These are phyloP conservation scores for Adansonia grandidieri DNA, from an alignment of 441 rosid genomes.

Conservation along the genomic window DNA sequence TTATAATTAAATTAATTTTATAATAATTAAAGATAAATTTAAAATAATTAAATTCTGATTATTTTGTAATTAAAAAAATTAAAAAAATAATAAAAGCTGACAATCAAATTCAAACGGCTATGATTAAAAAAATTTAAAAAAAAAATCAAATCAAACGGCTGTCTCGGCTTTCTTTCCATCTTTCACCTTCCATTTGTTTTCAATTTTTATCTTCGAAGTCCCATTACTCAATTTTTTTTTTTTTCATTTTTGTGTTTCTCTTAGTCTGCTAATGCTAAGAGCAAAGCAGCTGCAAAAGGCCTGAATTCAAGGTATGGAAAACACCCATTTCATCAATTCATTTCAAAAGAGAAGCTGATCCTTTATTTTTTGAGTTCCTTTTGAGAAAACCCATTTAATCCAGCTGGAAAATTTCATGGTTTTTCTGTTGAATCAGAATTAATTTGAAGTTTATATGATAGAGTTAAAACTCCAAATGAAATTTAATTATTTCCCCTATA, in stretches of 20 bases:
- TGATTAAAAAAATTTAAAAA: too few relatives aligned
- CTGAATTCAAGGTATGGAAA: conserved; percentile 13
- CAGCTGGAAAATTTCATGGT: not conserved
- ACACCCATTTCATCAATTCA: not conserved
- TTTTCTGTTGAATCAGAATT: not conserved
- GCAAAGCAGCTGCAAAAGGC: not conserved
- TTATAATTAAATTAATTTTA: too few relatives aligned
- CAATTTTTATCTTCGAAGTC: not conserved
- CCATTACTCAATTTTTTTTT: not conserved
- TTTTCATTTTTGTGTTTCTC: not conserved
- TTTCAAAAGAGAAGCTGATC: not conserved
- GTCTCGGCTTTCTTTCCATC: conserved; percentile 12
- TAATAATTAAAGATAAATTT: too few relatives aligned
- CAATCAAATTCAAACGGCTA: too few relatives aligned
- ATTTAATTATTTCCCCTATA: not conserved
- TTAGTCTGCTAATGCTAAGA: not conserved
- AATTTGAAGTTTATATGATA: not conserved
- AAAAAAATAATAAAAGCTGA: too few relatives aligned
- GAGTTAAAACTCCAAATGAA: not conserved
- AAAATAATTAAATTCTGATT: too few relatives aligned
- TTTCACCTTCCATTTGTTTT: conserved; percentile 8
- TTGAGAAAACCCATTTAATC: conserved; percentile 3
- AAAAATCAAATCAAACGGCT: conserved; percentile 12
- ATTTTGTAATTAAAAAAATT: too few relatives aligned
- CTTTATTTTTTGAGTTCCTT: not conserved